These are phyloP conservation scores for Trichoderma sp. DNA, from an alignment of 2,329 filamentous ascomycete species.

Conservation along the genomic window DNA sequence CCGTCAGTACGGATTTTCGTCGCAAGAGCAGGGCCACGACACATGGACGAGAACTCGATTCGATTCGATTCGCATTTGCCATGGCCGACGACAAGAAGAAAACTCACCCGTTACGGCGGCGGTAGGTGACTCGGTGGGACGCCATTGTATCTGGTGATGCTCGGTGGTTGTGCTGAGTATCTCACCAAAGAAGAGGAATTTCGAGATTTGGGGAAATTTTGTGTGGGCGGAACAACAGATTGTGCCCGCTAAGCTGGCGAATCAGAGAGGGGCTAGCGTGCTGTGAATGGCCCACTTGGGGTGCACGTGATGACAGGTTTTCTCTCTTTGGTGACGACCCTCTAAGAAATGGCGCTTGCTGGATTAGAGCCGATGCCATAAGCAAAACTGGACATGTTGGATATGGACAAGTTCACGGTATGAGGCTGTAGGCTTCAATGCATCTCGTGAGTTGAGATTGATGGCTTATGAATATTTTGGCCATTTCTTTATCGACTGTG, in stretches of 20 bases:
- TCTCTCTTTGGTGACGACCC: not conserved
- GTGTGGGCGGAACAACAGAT: conserved; percentile 42
- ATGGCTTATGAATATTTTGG: not conserved
- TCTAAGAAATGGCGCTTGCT: not conserved
- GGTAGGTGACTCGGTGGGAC: conserved; percentile 65
- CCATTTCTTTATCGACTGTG: not conserved
- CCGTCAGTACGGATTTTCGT: conserved; percentile 28
- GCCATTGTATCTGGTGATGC: conserved; percentile 57
- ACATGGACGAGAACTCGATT: not conserved
- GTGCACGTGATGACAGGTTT: conserved; percentile 16
- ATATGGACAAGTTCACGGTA: not conserved
- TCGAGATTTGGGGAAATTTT: conserved; percentile 47
- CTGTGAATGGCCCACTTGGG: conserved; percentile 1
- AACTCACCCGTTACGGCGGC: conserved; percentile 79
- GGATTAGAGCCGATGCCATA: not conserved
- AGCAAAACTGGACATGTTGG: not conserved
- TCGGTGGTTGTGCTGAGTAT: conserved; percentile 40
- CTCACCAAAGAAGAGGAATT: conserved; percentile 42
- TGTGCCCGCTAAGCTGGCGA: conserved; percentile 42
- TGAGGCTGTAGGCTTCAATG: not conserved
- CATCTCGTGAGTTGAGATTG: not conserved
- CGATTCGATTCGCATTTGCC: not conserved
- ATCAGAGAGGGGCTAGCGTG: conserved; percentile 32
- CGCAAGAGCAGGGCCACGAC: conserved; percentile 8
- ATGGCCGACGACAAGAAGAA: conserved; percentile 34